Evolutionary conservation across 2,329 filamentous ascomycete genomes (phyloP).

Genomic region (Mycosphaerella arachidis): DNA sequence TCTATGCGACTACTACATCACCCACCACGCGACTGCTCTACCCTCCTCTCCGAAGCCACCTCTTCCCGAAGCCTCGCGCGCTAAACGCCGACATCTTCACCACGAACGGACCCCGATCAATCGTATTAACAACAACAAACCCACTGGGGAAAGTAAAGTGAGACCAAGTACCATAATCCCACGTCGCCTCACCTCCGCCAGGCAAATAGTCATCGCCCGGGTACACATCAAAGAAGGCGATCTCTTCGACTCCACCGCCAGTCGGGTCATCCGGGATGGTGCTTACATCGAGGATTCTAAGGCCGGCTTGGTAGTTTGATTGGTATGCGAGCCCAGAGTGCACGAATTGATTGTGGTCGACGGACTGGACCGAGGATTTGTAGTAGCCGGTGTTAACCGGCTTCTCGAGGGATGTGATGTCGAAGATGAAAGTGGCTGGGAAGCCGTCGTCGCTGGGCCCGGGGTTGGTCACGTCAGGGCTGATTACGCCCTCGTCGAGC

Average conservation of each 20-base stretch:
- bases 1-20: no score
- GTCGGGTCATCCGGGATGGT: slow-evolving; percentile 41
- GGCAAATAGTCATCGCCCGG: slow-evolving; percentile 45
- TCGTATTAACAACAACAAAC: slow-evolving; percentile 50
- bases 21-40: no score
- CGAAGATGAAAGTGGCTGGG: slow-evolving; percentile 47
- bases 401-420: slow-evolving; percentile 43
- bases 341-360: slow-evolving; percentile 44
- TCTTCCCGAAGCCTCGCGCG: slow-evolving; percentile 14
- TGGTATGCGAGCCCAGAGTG: slow-evolving; percentile 36
- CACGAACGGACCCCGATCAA: slow-evolving; percentile 49
- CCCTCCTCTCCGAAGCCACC: slow-evolving; percentile 2
- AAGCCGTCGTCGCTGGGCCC: slow-evolving; percentile 14
- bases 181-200: slow-evolving; percentile 37
- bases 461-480: slow-evolving; percentile 7
- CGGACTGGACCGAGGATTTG: slow-evolving; percentile 32
- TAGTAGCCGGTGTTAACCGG: slow-evolving; percentile 41
- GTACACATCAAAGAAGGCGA: slow-evolving; percentile 49
- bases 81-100: slow-evolving; percentile 36
- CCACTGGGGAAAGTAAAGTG: slow-evolving; percentile 49
- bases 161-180: slow-evolving; percentile 43
- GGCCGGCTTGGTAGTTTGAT: slow-evolving; percentile 37
- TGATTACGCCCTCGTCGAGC: slow-evolving; percentile 42
- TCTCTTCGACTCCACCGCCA: slow-evolving; percentile 44
- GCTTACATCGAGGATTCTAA: slow-evolving; percentile 36